A percentile compares a stretch with the other conserved stretches of the same genome.
Conservation (phyloP, 148 eudicot species). For the Rhododendron kiyosumense region DNA sequence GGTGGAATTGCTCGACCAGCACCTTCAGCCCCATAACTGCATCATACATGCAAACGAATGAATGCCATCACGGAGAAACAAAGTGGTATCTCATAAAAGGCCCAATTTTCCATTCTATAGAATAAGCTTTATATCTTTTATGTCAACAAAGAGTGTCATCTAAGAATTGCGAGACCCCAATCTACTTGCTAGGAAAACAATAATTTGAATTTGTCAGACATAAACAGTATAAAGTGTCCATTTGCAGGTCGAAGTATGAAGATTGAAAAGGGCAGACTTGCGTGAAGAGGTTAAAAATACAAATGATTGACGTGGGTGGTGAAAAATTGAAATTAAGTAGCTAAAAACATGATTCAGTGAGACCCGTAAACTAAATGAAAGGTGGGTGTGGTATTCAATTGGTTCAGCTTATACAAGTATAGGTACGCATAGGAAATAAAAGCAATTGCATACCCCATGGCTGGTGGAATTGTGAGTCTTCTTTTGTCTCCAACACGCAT, state of each 20-base stretch:
- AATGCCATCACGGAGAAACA: neutral
- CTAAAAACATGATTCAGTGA: neutral
- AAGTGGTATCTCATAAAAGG: neutral
- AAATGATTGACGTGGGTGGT: neutral
- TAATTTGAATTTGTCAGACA: neutral
- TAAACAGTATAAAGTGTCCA: neutral
- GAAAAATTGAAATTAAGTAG: neutral
- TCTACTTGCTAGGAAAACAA: neutral
- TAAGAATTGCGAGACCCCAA: neutral
- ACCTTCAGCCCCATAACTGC: conserved; percentile 69
- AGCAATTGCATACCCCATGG: conserved; percentile 70
- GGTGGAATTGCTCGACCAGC: conserved; percentile 49
- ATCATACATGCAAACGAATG: neutral
- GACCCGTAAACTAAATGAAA: neutral
- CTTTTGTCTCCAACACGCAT: conserved; percentile 97
- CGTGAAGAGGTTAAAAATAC: neutral
- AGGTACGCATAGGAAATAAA: neutral
- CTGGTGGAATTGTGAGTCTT: conserved; percentile 87
- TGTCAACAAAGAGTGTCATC: neutral
- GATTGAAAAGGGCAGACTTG: neutral
- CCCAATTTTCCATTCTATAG: neutral
- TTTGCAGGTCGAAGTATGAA: neutral
- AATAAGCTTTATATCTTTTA: too few relatives aligned
- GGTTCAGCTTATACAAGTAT: neutral
- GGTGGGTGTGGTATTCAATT: neutral